Base-by-base conservation (phyloP, 2,329 filamentous ascomycete genomes). In the Colletotrichum aenigma region DNA sequence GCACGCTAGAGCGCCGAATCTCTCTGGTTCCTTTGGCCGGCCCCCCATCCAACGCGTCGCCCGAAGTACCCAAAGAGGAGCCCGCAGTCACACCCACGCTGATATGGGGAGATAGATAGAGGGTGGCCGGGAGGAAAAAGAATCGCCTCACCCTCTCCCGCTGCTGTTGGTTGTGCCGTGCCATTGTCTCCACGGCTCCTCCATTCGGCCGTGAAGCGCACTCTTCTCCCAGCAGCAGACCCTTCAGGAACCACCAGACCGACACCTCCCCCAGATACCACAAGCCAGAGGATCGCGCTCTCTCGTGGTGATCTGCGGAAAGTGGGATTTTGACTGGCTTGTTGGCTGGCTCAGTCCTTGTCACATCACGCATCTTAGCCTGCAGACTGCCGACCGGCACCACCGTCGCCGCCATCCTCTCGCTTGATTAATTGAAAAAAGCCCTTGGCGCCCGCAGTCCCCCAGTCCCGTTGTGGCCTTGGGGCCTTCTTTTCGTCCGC, bases 331-430 rank as follows among this genome's bases (percentile, higher is more conserved):
- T 73, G 69, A 68, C 70, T 73, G 38, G 56, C 32, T 62, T 68
- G 64, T 58, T 55, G 64, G 64, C 73, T 48, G 38, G 67, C 58
- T 74, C 30, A 43, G 28, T 43, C 61, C 70, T 66, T 71, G 68
- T 75, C 68, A 38, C 60, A 36, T 61, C 70, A 69, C 52, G 43
- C 68, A 56, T 66, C 64, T 52, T 65, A 73, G 74, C 64, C 74
- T 75, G 70, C 64, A 75, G 38, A 52, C 73, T 73, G 70, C 73
- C 70, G 73, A 60, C 73, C 73, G 64, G 70, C 55, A 75, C 69
- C 69, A 72, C 68, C 62, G 69, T 71, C 72, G 72, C 70, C 74
- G 69, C 69, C 61, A 56, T 73, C 70, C 68, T 62, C 36, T 74
- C 64, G 74, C 62, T 73, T 52, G 74, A 60, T 68, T 69, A 48